Conservation (phyloP, 306 rosid species). For the Lithocarpus polystachyus region DNA sequence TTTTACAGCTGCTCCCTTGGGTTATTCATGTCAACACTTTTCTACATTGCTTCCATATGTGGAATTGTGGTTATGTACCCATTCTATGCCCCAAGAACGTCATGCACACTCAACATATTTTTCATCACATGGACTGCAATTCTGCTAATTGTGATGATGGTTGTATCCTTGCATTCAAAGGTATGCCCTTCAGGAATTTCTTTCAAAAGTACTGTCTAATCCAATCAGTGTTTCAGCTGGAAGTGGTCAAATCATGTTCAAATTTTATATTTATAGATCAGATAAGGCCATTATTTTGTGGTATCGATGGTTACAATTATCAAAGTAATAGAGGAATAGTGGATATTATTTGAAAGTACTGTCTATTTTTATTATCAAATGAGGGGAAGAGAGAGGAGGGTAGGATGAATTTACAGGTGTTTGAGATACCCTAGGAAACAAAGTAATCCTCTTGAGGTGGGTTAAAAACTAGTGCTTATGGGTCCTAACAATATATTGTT, state of each 20-base stretch:
- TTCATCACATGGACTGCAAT: constrained; percentile 83
- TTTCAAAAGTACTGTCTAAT: background rate
- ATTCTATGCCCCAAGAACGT: constrained; percentile 43
- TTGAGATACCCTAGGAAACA: too few relatives aligned
- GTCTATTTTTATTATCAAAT: too few relatives aligned
- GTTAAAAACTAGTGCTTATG: too few relatives aligned
- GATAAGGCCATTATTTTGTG: background rate
- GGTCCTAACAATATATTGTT: background rate
- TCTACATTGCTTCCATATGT: constrained; percentile 58
- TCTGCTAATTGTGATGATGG: constrained; percentile 69
- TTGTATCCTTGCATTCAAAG: constrained; percentile 72
- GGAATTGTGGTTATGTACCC: constrained; percentile 61
- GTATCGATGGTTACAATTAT: background rate
- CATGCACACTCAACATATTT: constrained; percentile 71
- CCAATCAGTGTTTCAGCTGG: background rate
- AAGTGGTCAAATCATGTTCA: background rate
- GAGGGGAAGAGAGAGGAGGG: too few relatives aligned
- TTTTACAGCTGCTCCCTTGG: constrained; percentile 75
- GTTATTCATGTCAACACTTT: constrained; percentile 60
- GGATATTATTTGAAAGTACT: too few relatives aligned
- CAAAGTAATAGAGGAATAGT: too few relatives aligned
- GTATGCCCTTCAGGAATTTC: constrained; percentile 24
- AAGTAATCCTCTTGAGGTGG: too few relatives aligned
- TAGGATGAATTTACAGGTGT: too few relatives aligned
- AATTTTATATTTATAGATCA: background rate